Evolutionary conservation across 306 rosid species (phyloP).

Genomic region (peach (Prunus persica)): Prunus_persica_NCBIv2 NC_034015.1:21848501-21849000

Average conservation of each 20-base stretch:
- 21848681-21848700: background rate
- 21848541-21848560: conserved; percentile 26
- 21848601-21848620: conserved; percentile 95
- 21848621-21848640: conserved; percentile 89
- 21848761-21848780: conserved; percentile 96
- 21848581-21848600: conserved; percentile 91
- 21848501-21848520: background rate
- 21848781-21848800: conserved; percentile 94
- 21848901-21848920: background rate
- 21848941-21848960: conserved; percentile 23
- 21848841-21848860: conserved; percentile 97
- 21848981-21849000: conserved; percentile 96
- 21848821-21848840: conserved; percentile 82
- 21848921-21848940: background rate
- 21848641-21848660: conserved; percentile 21
- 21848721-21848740: conserved; percentile 1
- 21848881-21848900: background rate
- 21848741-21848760: conserved; percentile 46
- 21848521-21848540: background rate
- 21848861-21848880: conserved; percentile 56
- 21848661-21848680: conserved; percentile 3
- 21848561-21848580: conserved; percentile 96
- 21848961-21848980: conserved; percentile 98
- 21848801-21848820: conserved; percentile 92
- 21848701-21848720: too few relatives aligned